phyloP scores from a whole-genome alignment of 495 filamentous ascomycete species.

The Xanthoparmelia taractica region DNA sequence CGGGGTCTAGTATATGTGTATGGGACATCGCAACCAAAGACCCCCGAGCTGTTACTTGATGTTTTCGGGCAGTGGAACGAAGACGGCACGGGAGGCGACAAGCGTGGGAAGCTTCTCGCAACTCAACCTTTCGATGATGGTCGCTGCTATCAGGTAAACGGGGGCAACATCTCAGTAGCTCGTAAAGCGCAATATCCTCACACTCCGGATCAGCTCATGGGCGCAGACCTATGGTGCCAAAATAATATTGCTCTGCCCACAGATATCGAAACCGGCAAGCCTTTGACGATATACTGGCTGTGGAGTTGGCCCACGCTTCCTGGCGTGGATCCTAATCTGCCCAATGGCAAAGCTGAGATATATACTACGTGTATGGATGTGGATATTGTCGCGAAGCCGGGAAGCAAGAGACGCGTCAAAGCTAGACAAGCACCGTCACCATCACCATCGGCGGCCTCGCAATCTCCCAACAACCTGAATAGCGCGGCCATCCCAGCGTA shows the following conservation, averaged over 20 bases:
- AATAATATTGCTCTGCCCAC: constrained; percentile 62
- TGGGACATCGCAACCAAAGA: constrained; percentile 60
- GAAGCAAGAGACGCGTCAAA: constrained; percentile 6
- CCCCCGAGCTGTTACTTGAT: constrained; percentile 54
- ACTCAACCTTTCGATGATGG: constrained; percentile 74
- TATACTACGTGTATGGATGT: constrained; percentile 83
- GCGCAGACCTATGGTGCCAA: constrained; percentile 63
- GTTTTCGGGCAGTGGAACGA: constrained; percentile 67
- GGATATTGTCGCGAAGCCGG: constrained; percentile 39
- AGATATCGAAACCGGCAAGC: constrained; percentile 44
- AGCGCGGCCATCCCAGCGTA: constrained; percentile 12
- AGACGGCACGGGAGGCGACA: constrained; percentile 69
- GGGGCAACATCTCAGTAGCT: constrained; percentile 40
- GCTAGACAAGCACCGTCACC: constrained; percentile 9
- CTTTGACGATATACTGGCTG: constrained; percentile 75
- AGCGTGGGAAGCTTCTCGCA: constrained; percentile 62
- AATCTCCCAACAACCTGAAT: constrained; percentile 3
- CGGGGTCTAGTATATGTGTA: constrained; percentile 75
- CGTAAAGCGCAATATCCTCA: constrained; percentile 49
- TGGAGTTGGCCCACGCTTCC: constrained; percentile 76
- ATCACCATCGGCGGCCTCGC: neutral
- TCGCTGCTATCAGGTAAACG: constrained; percentile 68
- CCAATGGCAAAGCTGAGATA: constrained; percentile 54
- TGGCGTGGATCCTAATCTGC: constrained; percentile 37
- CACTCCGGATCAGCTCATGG: constrained; percentile 36